A percentile compares a stretch with the other conserved stretches of the same genome.
Evolutionary conservation across 768 basidiomycete species (phyloP).

Genomic region (Lentinula raphanica): DNA sequence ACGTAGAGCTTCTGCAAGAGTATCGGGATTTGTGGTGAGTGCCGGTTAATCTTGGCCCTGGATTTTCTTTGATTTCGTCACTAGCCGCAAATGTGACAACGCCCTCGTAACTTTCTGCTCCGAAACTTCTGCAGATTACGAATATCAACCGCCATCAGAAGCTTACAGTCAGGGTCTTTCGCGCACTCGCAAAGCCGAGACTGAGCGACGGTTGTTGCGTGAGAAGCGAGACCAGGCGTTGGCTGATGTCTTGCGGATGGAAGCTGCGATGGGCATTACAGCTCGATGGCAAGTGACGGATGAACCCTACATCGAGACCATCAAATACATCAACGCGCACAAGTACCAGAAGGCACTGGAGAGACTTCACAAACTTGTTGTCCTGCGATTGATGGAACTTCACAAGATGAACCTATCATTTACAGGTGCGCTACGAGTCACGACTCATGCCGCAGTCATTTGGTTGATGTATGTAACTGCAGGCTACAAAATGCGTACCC

Average conservation of each 20-base stretch:
- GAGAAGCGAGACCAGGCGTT: slow-evolving; percentile 14
- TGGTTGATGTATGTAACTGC: slow-evolving; percentile 6
- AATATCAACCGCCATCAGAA: slow-evolving; percentile 4
- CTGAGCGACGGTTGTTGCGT: slow-evolving; percentile 12
- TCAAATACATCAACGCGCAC: slow-evolving; percentile 12
- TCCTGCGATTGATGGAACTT: slow-evolving; percentile 32
- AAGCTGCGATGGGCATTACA: slow-evolving; percentile 20
- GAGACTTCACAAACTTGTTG: slow-evolving; percentile 26
- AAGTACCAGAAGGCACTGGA: slow-evolving; percentile 26
- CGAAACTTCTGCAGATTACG: slow-evolving; percentile 13
- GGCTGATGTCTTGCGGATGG: slow-evolving; percentile 17
- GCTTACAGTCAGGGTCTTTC: slow-evolving; percentile 14
- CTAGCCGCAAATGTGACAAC: slow-evolving; percentile 11
- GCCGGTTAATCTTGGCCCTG: too few species aligned
- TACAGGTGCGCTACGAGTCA: slow-evolving; percentile 18
- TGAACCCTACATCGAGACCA: slow-evolving; percentile 20
- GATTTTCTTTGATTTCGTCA: too few species aligned
- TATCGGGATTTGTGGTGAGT: slow-evolving; percentile 10
- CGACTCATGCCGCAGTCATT: too few species aligned
- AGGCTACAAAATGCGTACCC: slow-evolving; percentile 27
- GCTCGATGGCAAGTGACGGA: slow-evolving; percentile 20
- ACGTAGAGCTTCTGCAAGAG: slow-evolving; percentile 26
- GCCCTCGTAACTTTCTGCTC: slow-evolving; percentile 10
- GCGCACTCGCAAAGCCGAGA: slow-evolving; percentile 20
- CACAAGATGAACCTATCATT: slow-evolving; percentile 29